These are phyloP conservation scores for Emericellopsis atlantica DNA, from an alignment of 2,329 filamentous ascomycete species.

Conservation along the genomic window DNA sequence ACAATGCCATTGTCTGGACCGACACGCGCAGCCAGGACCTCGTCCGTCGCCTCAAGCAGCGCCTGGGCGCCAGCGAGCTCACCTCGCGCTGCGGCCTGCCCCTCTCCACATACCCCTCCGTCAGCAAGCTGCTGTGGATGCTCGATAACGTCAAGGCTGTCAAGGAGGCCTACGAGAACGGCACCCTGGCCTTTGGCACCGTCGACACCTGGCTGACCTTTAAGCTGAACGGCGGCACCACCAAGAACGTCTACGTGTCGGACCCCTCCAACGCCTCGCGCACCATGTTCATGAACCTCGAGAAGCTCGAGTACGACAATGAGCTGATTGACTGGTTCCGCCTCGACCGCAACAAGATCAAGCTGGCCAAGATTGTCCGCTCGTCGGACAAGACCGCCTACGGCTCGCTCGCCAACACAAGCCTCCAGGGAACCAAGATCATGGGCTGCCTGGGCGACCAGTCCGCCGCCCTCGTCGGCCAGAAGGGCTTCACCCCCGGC, in stretches of 20 bases:
- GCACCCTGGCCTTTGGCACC: slow-evolving; percentile 64
- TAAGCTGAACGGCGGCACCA: slow-evolving; percentile 61
- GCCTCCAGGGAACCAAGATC: slow-evolving; percentile 55
- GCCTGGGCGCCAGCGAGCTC: slow-evolving; percentile 54
- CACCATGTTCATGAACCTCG: slow-evolving; percentile 91
- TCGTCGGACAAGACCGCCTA: slow-evolving; percentile 60
- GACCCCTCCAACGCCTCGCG: slow-evolving; percentile 74
- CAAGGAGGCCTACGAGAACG: slow-evolving; percentile 57
- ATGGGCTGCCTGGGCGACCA: slow-evolving; percentile 73
- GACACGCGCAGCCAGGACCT: slow-evolving; percentile 65
- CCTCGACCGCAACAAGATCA: slow-evolving; percentile 55
- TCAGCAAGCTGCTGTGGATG: slow-evolving; percentile 68
- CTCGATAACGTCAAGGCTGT: slow-evolving; percentile 55
- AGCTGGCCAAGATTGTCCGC: slow-evolving; percentile 63
- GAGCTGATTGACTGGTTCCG: slow-evolving; percentile 64
- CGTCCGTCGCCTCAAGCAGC: slow-evolving; percentile 58
- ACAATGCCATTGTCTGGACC: slow-evolving; percentile 78
- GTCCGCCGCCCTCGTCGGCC: slow-evolving; percentile 68
- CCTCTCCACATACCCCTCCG: slow-evolving; percentile 71
- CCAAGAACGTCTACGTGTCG: slow-evolving; percentile 57
- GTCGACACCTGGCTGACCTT: slow-evolving; percentile 73
- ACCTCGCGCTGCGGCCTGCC: slow-evolving; percentile 61
- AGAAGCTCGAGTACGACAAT: slow-evolving; percentile 69
- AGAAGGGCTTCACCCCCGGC: slow-evolving; percentile 65
- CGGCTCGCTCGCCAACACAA: slow-evolving; percentile 47